These are phyloP conservation scores for Cynanchum wilfordii DNA, from an alignment of 257 asterid species.

Conservation along the genomic window DNA sequence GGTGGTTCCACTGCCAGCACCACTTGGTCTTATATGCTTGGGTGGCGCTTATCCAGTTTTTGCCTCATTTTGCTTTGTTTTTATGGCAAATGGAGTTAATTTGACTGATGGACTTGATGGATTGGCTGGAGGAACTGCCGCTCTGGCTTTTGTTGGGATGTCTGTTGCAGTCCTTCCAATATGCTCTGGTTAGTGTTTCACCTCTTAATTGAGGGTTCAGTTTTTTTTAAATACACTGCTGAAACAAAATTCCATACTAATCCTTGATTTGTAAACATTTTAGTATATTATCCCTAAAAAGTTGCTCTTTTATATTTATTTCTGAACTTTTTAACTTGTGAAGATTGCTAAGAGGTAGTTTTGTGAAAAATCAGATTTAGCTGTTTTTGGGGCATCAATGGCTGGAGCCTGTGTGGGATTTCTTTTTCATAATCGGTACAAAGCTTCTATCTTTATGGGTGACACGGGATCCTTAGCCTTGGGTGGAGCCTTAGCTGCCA, in stretches of 20 bases:
- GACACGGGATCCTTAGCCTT: constrained; percentile 84
- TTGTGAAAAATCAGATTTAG: constrained; percentile 49
- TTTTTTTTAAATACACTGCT: constrained; percentile 3
- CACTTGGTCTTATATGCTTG: constrained; percentile 68
- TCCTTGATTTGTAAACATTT: neutral
- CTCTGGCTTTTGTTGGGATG: constrained; percentile 81
- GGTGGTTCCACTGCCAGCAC: constrained; percentile 86
- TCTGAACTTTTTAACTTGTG: neutral
- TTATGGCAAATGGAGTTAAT: constrained; percentile 73
- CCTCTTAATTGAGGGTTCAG: neutral
- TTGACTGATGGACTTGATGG: constrained; percentile 86
- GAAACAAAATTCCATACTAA: neutral
- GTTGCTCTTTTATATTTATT: neutral
- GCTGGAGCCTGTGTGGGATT: constrained; percentile 96
- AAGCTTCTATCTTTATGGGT: constrained; percentile 82
- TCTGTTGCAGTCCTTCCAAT: constrained; percentile 91
- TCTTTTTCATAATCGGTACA: constrained; percentile 73
- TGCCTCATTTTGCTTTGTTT: constrained; percentile 60
- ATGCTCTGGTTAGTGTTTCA: constrained; percentile 58
- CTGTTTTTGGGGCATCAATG: constrained; percentile 94
- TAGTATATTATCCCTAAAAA: neutral
- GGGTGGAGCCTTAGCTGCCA: constrained; percentile 93
- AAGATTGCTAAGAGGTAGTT: constrained; percentile 17
- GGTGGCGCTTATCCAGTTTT: constrained; percentile 59
- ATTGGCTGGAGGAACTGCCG: constrained; percentile 90